Evolutionary conservation across 257 asterid species (phyloP), one percentile per base, ranked within the genome.

Genomic region (Primulina eburnea): DNA sequence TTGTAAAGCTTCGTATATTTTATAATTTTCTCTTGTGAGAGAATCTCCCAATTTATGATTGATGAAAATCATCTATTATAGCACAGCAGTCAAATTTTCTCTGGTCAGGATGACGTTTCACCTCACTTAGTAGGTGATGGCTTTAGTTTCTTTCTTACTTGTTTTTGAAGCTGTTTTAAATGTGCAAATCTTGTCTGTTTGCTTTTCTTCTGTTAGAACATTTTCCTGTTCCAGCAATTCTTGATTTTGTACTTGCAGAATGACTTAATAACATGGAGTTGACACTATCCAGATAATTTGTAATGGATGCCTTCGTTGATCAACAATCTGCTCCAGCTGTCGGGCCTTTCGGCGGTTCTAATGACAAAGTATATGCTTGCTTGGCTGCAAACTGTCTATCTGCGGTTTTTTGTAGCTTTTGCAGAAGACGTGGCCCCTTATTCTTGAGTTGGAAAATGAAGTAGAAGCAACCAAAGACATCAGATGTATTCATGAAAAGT

Each of bases 171-270:
- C 21, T 50, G 57, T 50, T 20, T 7, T 17, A 14, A 17, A 50
- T 50, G 57, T 50, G 57, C 53, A 50, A 50, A 50, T 17, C 57
- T 50, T 50, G 57, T 50, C 20, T 50, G 57, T 50, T 50, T 4
- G 55, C 55, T 5, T 43, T 50, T 50, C 21, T 50, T 50, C 21
- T 16, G 28, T 60, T 20, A 34, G 21, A 65, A n/a, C 0, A 18
- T 9, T 28, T 21, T 67, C 57, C 5, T 47, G 62, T 73, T 60
- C 58, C 35, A 67, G 67, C 30, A 12, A 14, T 59, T 43, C 6
- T 17, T 26, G 28, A 26, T 70, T 60, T 21, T 37, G 21, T 60
- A 38, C 32, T 10, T 60, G 40, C 37, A 58, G 56, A 43, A 29
- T 59, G 8, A 21, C 17, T 29, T 7, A 0, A 56, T 38, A 26